A percentile compares a stretch with the other conserved stretches of the same genome.
These are phyloP conservation scores for Rhodotorula babjevae DNA, from an alignment of 768 basidiomycete genomes.

Conservation along the genomic window DNA sequence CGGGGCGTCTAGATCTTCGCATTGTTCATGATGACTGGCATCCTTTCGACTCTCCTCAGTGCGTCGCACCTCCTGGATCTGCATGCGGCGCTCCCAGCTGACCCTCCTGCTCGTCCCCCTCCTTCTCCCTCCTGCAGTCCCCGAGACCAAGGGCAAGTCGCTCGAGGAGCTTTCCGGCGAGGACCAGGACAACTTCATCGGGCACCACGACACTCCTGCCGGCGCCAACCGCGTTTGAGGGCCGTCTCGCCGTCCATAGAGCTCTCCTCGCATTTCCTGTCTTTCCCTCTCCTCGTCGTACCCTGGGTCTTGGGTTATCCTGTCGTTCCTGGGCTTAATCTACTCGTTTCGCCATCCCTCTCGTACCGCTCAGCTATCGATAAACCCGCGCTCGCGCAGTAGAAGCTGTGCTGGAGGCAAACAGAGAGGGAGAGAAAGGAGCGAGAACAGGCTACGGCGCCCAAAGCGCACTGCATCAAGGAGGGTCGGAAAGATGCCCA, in stretches of 20 bases:
- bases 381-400: no score
- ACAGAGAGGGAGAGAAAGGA: no score
- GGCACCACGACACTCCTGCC: neutral
- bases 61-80: no score
- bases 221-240: conserved; percentile 1
- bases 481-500: no score
- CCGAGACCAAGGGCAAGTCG: conserved; percentile 60
- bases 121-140: conserved; percentile 46
- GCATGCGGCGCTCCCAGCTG: neutral
- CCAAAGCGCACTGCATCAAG: no score
- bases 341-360: neutral
- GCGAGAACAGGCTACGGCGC: no score
- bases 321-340: neutral
- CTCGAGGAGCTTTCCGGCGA: conserved; percentile 45
- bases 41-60: conserved; percentile 67
- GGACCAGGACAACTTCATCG: conserved; percentile 11
- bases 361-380: no score
- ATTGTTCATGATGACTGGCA: conserved; percentile 77
- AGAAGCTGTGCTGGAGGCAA: no score
- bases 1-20: conserved; percentile 40
- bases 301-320: no score
- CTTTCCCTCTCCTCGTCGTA: neutral
- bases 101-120: no score
- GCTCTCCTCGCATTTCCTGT: no score
- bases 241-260: neutral